Evolutionary conservation across 164 flowering plant species (phyloP), one percentile per base, ranked within the genome.

Genomic region (Annona cherimola): DNA sequence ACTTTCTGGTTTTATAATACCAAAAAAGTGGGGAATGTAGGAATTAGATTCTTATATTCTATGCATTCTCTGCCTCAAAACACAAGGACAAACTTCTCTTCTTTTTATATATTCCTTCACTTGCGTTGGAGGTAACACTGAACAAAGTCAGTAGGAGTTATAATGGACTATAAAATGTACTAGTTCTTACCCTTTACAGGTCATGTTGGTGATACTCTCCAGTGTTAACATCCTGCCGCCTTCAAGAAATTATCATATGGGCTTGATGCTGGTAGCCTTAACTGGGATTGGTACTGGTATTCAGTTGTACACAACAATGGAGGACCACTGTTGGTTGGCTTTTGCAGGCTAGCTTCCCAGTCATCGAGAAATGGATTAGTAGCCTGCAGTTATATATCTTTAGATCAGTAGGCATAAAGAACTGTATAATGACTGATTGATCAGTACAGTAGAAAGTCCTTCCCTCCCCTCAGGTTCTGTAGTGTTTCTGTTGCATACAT

Each of bases 201-300:
- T n/a, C 61, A 54, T 14, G 35, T 69, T 42, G 40, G 11, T 19
- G 55, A n/a, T 63, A 14, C 55, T 43, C 3, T 60, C 55, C 7
- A 35, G 12, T 45, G 44, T 45, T 59, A 62, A 5, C 74, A 72
- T 3, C 74, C 74, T 64, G 74, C 69, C 20, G 74, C 74, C 62
- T 72, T 72, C 41, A 72, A 20, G 20, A 72, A 72, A 41, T 72
- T 72, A 66, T 72, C 74, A 66, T 46, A 72, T 9, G 74, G 74
- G 66, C 69, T 72, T 3, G 74, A 65, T 9, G 74, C 63, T 0
- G 74, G 74, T 41, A 72, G 43, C 63, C 63, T 72, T 26, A 35
- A 63, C 60, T 39, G 74, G 67, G 63, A 63, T 18, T 65, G 74
- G n/a, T 65, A 40, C 62, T 54, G 68, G 69, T 42, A 65, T 42